phyloP scores from a whole-genome alignment of 306 rosid genomes.

The Quercus wislizeni region DNA sequence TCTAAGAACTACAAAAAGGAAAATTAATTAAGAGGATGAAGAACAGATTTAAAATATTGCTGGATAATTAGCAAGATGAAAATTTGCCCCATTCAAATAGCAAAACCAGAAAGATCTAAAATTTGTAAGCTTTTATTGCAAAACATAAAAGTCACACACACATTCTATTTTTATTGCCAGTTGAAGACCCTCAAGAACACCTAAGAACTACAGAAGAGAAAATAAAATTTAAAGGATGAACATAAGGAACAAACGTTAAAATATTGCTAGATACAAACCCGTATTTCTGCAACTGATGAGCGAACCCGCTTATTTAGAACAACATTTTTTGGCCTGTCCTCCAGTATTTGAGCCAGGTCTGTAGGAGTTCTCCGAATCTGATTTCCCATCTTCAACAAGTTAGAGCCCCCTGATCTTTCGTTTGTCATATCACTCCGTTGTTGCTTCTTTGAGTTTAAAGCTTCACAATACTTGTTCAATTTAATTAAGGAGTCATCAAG shows the following conservation, averaged over 20 bases:
- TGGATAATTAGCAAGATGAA: not conserved
- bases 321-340: slow-evolving; percentile 54
- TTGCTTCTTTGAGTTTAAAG: slow-evolving; percentile 61
- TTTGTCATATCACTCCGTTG: slow-evolving; percentile 58
- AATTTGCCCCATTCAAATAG: not conserved
- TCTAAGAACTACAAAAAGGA: too few species aligned
- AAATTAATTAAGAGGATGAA: not conserved
- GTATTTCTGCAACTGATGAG: slow-evolving; percentile 58
- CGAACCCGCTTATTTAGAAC: slow-evolving; percentile 65
- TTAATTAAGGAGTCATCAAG: slow-evolving; percentile 66
- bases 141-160: not conserved
- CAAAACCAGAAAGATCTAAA: not conserved
- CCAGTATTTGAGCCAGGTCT: slow-evolving; percentile 54
- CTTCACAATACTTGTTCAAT: slow-evolving; percentile 64
- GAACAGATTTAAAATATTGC: not conserved
- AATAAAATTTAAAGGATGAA: not conserved
- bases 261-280: slow-evolving; percentile 46
- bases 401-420: slow-evolving; percentile 58
- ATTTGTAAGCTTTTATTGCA: not conserved
- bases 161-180: not conserved
- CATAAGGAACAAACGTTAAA: slow-evolving; percentile 3
- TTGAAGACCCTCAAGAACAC: not conserved
- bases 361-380: slow-evolving; percentile 47
- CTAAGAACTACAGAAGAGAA: slow-evolving; percentile 7
- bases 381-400: slow-evolving; percentile 52